phyloP scores from a whole-genome alignment of 1,284 basidiomycete genomes.

The Austroboletus rostrupii region DNA sequence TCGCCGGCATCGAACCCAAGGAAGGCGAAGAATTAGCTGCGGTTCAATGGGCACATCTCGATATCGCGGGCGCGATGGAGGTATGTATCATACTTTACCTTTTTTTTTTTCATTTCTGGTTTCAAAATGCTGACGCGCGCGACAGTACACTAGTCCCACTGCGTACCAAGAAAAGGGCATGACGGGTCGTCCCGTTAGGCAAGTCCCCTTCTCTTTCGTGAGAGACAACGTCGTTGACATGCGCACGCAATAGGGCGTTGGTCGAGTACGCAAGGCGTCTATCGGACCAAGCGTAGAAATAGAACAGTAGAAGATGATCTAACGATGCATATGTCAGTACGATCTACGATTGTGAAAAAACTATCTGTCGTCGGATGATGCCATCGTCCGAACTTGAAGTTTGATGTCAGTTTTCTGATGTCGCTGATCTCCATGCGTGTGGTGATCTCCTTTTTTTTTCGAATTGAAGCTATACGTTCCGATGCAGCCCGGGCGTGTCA shows the following conservation, averaged over 20 bases:
- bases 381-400: too few species aligned
- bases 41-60: constrained; percentile 77
- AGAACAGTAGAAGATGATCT: too few species aligned
- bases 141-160: too few species aligned
- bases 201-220: constrained; percentile 2
- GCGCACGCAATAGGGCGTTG: constrained; percentile 12
- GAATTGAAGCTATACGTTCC: too few species aligned
- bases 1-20: constrained; percentile 64
- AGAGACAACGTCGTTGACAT: neutral
- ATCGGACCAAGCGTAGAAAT: neutral
- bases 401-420: too few species aligned
- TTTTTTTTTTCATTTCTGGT: too few species aligned
- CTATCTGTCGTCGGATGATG: too few species aligned
- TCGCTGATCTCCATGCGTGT: too few species aligned
- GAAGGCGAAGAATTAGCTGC: constrained; percentile 44
- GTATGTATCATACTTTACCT: constrained; percentile 28
- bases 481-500: too few species aligned
- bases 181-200: constrained; percentile 73
- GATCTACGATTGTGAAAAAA: too few species aligned
- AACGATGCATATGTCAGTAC: too few species aligned
- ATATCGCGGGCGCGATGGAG: constrained; percentile 85
- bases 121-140: neutral
- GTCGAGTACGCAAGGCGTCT: neutral
- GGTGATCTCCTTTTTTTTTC: too few species aligned
- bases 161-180: constrained; percentile 61